Evolutionary conservation across 306 rosid genomes (phyloP).

Genomic region (Mimosa bimucronata): DNA sequence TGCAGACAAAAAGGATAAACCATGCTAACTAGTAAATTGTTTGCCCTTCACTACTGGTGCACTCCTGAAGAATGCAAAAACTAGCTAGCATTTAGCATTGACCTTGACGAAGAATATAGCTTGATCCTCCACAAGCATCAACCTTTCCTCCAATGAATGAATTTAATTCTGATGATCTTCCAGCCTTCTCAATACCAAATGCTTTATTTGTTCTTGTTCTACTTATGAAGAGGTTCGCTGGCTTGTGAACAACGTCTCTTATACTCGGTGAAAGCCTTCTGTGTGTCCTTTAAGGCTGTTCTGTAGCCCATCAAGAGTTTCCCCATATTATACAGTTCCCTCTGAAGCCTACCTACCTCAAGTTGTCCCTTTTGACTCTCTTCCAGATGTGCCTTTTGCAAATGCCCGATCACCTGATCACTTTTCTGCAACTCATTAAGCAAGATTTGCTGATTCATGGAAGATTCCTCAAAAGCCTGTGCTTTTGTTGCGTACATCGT

Average conservation of each 20-base stretch:
- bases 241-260: conserved; percentile 59
- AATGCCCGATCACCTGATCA: conserved; percentile 52
- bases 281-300: conserved; percentile 72
- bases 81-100: conserved; percentile 42
- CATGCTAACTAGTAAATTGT: conserved; percentile 45
- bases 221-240: conserved; percentile 79
- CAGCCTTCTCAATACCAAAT: conserved; percentile 51
- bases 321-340: conserved; percentile 70
- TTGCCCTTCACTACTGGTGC: conserved; percentile 29
- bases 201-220: conserved; percentile 62
- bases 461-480: conserved; percentile 54
- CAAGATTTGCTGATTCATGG: conserved; percentile 52
- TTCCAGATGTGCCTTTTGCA: conserved; percentile 61
- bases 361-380: conserved; percentile 65
- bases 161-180: conserved; percentile 36
- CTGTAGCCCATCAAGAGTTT: conserved; percentile 71
- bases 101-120: conserved; percentile 54
- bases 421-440: conserved; percentile 69
- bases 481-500: conserved; percentile 62
- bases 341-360: conserved; percentile 63
- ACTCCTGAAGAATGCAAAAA: conserved; percentile 43
- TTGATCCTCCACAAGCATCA: conserved; percentile 50
- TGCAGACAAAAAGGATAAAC: conserved; percentile 21
- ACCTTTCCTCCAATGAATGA: conserved; percentile 44
- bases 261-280: conserved; percentile 62